Evolutionary conservation across 768 basidiomycete genomes (phyloP), one percentile per base, ranked within the genome.

Genomic region (Obba rivulosa): DNA sequence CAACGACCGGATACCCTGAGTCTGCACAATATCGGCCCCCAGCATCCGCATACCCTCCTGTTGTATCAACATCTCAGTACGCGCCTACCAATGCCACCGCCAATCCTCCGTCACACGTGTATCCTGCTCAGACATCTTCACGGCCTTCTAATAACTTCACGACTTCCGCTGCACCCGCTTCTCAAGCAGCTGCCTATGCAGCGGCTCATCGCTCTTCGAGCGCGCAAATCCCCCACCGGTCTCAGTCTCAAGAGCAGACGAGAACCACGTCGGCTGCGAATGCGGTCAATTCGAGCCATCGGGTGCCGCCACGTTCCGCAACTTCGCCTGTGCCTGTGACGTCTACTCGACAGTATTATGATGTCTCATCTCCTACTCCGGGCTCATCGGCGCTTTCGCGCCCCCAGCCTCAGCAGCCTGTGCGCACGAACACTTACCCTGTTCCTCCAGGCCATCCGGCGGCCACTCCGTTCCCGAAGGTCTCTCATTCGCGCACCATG

Each of bases 1-100:
- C 49, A 11, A 35, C 56, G 28, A 45, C 57, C 20, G 62, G 55
- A 61, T 63, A 61, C 57, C 60, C 62, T 23, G 60, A 63, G 18
- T 45, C 45, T 1, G 38, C 49, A 44, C 58, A 60, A 60, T 61
- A 63, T 53, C 62, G 62, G 35, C 55, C 58, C 14, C 53, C 57
- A 46, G 54, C 14, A 41, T 34, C 36, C 24, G 49, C 45, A 51
- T 51, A 55, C 54, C 54, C 54, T 23, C 49, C 36, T 34, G 42
- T 41, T 36, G 13, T 49, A 13, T 42, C 38, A n/a, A 22, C 50
- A 13, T 23, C 39, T 8, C 41, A 45, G 24, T 45, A 51, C 34
- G 50, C 47, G 34, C 37, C 50, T 24, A 13, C 43, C 9, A 36
- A 23, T 28, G 31, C 46, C 17, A 21, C 4, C 40, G 28, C 7